phyloP scores from a whole-genome alignment of 2,329 filamentous ascomycete genomes.

The Aspergillus spinulosporus region DNA sequence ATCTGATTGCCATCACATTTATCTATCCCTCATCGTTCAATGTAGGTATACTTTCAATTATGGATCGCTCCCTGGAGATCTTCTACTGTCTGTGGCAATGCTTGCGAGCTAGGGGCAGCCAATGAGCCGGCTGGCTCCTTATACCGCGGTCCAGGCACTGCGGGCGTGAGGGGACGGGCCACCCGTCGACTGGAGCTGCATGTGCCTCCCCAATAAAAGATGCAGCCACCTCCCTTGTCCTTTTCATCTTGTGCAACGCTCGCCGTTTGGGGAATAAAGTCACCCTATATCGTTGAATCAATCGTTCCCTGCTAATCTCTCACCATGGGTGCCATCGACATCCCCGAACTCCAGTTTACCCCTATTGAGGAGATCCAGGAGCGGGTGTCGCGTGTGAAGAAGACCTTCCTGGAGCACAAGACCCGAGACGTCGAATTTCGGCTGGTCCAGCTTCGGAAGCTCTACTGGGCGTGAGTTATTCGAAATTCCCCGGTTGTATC shows the following conservation, averaged over 20 bases:
- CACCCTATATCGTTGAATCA: not conserved
- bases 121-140: not conserved
- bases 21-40: not conserved
- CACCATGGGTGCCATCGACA: slow-evolving; percentile 36
- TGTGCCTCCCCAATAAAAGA: not conserved
- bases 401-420: slow-evolving; percentile 74
- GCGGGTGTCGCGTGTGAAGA: slow-evolving; percentile 61
- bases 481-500: not conserved
- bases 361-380: slow-evolving; percentile 65
- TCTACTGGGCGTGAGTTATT: slow-evolving; percentile 76
- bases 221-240: not conserved
- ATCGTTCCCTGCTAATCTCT: not conserved
- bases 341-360: slow-evolving; percentile 59
- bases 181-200: not conserved
- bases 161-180: not conserved
- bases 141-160: not conserved
- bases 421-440: slow-evolving; percentile 83
- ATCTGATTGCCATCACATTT: not conserved
- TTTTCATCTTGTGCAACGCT: not conserved
- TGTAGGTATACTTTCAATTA: not conserved
- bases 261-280: not conserved
- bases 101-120: slow-evolving; percentile 3
- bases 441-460: slow-evolving; percentile 80
- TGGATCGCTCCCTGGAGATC: not conserved
- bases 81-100: not conserved